These are phyloP conservation scores for Schizophyllum commune DNA, from an alignment of 1,284 basidiomycete species.

Conservation along the genomic window DNA sequence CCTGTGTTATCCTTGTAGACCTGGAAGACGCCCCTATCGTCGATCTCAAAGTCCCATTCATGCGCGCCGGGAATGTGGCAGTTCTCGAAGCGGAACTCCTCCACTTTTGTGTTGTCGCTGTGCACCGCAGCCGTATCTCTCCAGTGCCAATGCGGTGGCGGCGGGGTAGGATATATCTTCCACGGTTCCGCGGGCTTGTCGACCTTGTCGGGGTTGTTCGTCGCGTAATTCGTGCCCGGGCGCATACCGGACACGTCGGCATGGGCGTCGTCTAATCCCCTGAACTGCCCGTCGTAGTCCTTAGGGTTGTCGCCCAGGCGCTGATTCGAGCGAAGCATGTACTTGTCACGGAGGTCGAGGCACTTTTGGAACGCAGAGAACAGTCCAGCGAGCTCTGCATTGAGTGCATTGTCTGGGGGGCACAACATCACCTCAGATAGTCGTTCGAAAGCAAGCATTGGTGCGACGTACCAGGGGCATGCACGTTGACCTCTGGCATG, in stretches of 20 bases:
- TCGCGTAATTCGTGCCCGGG: slow-evolving; percentile 44
- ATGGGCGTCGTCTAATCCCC: slow-evolving; percentile 47
- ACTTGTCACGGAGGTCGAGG: slow-evolving; percentile 87
- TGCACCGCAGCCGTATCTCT: slow-evolving; percentile 45
- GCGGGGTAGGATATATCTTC: slow-evolving; percentile 86
- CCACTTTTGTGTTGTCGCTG: slow-evolving; percentile 30
- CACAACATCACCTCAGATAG: slow-evolving; percentile 5
- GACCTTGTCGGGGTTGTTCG: slow-evolving; percentile 18
- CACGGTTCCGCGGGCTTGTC: slow-evolving; percentile 45
- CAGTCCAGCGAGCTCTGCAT: slow-evolving; percentile 45
- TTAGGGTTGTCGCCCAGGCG: slow-evolving; percentile 87
- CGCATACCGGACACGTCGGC: slow-evolving; percentile 63
- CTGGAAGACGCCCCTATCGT: slow-evolving; percentile 83
- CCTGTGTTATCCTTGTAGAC: slow-evolving; percentile 51
- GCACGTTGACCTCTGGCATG: slow-evolving; percentile 15
- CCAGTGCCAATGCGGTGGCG: slow-evolving; percentile 93
- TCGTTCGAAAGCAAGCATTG: slow-evolving; percentile 7
- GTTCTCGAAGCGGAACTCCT: slow-evolving; percentile 54
- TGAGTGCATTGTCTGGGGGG: slow-evolving; percentile 32
- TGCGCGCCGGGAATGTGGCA: slow-evolving; percentile 66
- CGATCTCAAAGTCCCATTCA: slow-evolving; percentile 62
- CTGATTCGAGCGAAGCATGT: slow-evolving; percentile 79
- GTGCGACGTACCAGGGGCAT: slow-evolving; percentile 21
- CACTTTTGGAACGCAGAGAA: slow-evolving; percentile 69
- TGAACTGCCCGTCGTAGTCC: slow-evolving; percentile 77